Percentiles rank a stretch among this genome's conserved stretches.
Conservation (phyloP, 192 early-diverging fungal genomes). For the Umbelopsis isabellina region DNA sequence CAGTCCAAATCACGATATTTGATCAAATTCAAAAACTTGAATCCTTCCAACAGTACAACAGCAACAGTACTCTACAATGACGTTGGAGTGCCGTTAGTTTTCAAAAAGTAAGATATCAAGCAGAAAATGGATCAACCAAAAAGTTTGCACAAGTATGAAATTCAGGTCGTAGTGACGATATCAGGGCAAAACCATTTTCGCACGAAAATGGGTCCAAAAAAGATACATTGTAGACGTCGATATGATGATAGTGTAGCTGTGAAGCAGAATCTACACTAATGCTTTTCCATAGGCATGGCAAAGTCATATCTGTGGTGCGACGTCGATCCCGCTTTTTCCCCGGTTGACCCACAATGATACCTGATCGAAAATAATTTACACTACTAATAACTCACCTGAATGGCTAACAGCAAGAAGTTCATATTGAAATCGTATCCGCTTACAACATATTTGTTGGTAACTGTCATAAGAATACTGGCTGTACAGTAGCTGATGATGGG, state of each 20-base stretch:
- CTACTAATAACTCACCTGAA: conserved; percentile 55
- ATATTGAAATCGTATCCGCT: conserved; percentile 83
- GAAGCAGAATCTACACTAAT: too few relatives aligned
- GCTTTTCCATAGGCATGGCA: too few relatives aligned
- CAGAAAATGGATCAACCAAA: background rate
- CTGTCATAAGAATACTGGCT: conserved; percentile 88
- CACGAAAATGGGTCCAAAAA: too few relatives aligned
- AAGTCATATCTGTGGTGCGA: too few relatives aligned
- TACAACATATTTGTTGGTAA: conserved; percentile 87
- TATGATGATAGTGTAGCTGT: too few relatives aligned
- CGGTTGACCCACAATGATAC: background rate
- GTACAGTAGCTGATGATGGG: conserved; percentile 88
- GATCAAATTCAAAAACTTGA: conserved; percentile 56
- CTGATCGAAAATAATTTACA: background rate
- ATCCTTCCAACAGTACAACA: conserved; percentile 58
- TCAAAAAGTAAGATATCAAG: background rate
- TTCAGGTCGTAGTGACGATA: background rate
- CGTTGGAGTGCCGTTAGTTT: conserved; percentile 17
- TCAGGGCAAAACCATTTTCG: too few relatives aligned
- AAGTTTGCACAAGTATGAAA: too few relatives aligned
- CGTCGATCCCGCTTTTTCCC: background rate
- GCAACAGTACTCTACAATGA: conserved; percentile 59
- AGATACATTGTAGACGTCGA: too few relatives aligned
- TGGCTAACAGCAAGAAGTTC: conserved; percentile 80
- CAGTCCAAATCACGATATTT: conserved; percentile 69